A percentile compares a stretch with the other conserved stretches of the same genome.
phyloP scores from a whole-genome alignment of 495 filamentous ascomycete species.

The Talaromyces proteolyticus region DNA sequence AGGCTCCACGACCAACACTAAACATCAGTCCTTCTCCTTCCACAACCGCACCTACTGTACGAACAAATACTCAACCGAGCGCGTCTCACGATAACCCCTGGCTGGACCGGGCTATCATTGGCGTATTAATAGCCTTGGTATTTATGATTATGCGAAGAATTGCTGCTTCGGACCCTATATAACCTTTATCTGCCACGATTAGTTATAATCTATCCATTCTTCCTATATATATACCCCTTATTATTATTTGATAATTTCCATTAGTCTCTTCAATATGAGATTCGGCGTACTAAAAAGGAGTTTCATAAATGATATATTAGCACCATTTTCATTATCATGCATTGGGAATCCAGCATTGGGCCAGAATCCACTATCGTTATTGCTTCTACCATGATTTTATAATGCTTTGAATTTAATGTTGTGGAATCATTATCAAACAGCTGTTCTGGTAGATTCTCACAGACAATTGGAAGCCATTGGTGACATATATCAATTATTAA shows the following conservation, averaged over 20 bases:
- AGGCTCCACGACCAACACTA: background rate
- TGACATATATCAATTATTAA: background rate
- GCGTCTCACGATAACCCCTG: slow-evolving; percentile 33
- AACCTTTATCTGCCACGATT: background rate
- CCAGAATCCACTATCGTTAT: no score
- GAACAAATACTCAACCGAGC: slow-evolving; percentile 7
- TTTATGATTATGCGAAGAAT: slow-evolving; percentile 39
- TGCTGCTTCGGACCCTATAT: slow-evolving; percentile 1
- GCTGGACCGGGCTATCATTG: slow-evolving; percentile 53
- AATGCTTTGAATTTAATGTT: no score
- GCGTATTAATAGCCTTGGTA: slow-evolving; percentile 40
- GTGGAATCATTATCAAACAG: no score
- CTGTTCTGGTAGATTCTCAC: no score
- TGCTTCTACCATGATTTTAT: no score
- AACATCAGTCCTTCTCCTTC: background rate
- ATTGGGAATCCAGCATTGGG: no score
- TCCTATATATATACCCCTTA: background rate
- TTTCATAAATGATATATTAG: no score
- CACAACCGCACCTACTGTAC: background rate
- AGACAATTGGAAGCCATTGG: no score
- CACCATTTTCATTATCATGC: no score
- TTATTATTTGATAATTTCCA: no score
- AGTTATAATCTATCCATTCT: background rate
- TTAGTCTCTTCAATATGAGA: no score
- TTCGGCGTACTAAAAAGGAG: no score